Evolutionary conservation across 2,329 filamentous ascomycete genomes (phyloP).

Genomic region (Coniella vitis): DNA sequence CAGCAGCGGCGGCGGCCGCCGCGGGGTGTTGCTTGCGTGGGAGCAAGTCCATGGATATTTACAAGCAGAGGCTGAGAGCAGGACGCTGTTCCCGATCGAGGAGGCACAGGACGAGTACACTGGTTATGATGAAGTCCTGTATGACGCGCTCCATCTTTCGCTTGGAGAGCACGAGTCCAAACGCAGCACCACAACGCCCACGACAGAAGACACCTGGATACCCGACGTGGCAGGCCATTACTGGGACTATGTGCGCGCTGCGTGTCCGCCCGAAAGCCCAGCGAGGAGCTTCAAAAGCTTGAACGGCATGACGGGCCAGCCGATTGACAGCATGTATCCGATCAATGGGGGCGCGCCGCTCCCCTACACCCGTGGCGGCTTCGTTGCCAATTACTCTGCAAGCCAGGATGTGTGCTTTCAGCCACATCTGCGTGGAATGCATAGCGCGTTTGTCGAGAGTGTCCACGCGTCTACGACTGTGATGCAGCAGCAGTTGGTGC

Average conservation of each 20-base stretch:
- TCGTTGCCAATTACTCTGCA: constrained; percentile 48
- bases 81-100: constrained; percentile 36
- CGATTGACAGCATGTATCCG: constrained; percentile 14
- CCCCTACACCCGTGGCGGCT: constrained; percentile 32
- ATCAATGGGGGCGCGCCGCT: constrained; percentile 11
- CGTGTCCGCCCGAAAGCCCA: constrained; percentile 50
- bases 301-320: constrained; percentile 25
- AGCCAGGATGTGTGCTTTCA: constrained; percentile 50
- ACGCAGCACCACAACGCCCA: constrained; percentile 24
- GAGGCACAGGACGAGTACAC: constrained; percentile 38
- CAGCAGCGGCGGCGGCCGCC: constrained; percentile 20
- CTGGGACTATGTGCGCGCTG: constrained; percentile 51
- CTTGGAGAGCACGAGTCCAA: too few species aligned
- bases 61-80: constrained; percentile 36
- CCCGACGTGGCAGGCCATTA: constrained; percentile 41
- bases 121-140: too few species aligned
- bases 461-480: constrained; percentile 37
- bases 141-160: too few species aligned
- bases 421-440: constrained; percentile 38
- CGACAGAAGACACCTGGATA: constrained; percentile 37
- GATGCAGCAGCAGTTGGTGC: constrained; percentile 45
- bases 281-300: constrained; percentile 32
- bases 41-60: constrained; percentile 47
- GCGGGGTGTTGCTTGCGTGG: constrained; percentile 52
- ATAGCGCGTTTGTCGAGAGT: constrained; percentile 49